phyloP scores from a whole-genome alignment of 2,329 filamentous ascomycete genomes.

The Verticillium longisporum region DNA sequence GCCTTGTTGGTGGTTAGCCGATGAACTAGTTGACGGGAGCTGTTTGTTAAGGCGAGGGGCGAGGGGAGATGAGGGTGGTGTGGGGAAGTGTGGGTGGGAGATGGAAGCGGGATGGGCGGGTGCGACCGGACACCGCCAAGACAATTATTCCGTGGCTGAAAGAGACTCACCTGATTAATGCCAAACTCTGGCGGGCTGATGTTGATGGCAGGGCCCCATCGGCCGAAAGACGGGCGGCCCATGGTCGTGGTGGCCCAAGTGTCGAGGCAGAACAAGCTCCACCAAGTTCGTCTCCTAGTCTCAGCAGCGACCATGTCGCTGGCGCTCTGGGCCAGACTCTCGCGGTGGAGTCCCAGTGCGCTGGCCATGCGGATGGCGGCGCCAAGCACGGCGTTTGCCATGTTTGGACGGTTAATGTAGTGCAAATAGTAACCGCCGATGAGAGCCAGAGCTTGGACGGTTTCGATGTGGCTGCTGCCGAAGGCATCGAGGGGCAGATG shows the following conservation, averaged over 20 bases:
- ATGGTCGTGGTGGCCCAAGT: conserved; percentile 68
- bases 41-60: conserved; percentile 1
- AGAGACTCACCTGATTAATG: conserved; percentile 25
- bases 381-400: conserved; percentile 67
- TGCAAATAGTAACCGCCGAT: conserved; percentile 73
- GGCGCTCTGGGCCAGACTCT: conserved; percentile 37
- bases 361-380: conserved; percentile 69
- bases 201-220: conserved; percentile 62
- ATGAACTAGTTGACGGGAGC: background rate
- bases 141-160: background rate
- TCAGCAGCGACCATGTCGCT: conserved; percentile 49
- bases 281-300: conserved; percentile 63
- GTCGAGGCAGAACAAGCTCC: conserved; percentile 67
- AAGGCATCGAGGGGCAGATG: conserved; percentile 61
- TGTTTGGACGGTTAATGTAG: conserved; percentile 70
- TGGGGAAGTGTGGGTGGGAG: conserved; percentile 1
- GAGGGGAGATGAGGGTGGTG: background rate
- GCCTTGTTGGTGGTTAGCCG: conserved; percentile 9
- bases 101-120: background rate
- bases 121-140: background rate
- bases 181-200: conserved; percentile 54
- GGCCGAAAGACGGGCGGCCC: conserved; percentile 62
- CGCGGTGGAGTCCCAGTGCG: conserved; percentile 64
- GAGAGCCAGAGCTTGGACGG: conserved; percentile 62
- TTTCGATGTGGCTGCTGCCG: conserved; percentile 58